These are phyloP conservation scores for Venturia nashicola DNA, from an alignment of 2,329 filamentous ascomycete species.

Conservation along the genomic window DNA sequence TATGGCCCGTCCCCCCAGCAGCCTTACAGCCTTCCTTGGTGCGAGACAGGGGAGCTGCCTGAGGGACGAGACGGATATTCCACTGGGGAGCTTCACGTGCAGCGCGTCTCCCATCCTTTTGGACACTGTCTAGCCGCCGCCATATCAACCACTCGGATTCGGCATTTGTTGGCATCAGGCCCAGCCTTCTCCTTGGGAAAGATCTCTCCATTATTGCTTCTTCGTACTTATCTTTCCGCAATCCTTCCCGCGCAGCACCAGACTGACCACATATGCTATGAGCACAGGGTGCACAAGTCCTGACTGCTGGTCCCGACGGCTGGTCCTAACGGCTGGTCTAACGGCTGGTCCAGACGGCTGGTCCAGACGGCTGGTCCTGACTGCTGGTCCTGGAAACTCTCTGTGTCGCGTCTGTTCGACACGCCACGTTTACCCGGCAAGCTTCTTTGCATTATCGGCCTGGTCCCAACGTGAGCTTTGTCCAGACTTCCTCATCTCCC, in stretches of 20 bases:
- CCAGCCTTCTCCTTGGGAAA: too few species aligned
- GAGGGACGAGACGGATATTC: too few species aligned
- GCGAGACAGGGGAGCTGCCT: background rate
- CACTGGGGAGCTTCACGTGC: too few species aligned
- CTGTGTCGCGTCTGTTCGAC: constrained; percentile 1
- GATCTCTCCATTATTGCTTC: background rate
- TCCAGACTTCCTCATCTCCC: background rate
- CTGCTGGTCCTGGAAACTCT: background rate
- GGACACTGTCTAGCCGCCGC: background rate
- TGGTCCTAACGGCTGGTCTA: too few species aligned
- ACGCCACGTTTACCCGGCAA: background rate
- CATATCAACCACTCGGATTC: background rate
- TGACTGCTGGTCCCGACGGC: background rate
- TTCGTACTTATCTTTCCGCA: background rate
- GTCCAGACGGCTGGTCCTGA: too few species aligned
- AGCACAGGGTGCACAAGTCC: background rate
- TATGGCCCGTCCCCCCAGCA: background rate
- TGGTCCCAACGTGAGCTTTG: background rate
- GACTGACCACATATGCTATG: background rate
- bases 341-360: too few species aligned
- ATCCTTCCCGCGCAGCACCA: background rate
- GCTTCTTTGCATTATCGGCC: background rate
- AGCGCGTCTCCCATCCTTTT: background rate
- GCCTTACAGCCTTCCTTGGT: background rate
- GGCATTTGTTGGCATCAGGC: background rate